These are phyloP conservation scores for Candida peoriensis DNA, from an alignment of 805 yeast species.

Conservation along the genomic window DNA sequence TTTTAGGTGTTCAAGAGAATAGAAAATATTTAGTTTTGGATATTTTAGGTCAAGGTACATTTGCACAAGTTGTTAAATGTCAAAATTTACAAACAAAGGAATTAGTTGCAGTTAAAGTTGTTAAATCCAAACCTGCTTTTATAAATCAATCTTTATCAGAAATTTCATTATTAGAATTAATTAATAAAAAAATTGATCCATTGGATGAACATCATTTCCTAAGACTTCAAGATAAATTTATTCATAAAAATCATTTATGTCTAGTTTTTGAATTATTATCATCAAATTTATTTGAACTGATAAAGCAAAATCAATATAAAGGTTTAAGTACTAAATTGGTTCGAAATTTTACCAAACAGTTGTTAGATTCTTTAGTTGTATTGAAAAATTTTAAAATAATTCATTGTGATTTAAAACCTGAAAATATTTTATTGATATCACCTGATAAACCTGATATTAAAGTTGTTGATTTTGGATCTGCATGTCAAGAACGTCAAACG, in stretches of 20 bases:
- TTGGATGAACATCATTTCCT: constrained; percentile 69
- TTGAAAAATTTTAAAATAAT: constrained; percentile 80
- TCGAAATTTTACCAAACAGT: constrained; percentile 70
- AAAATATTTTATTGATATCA: constrained; percentile 75
- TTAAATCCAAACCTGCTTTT: constrained; percentile 87
- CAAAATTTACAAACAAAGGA: constrained; percentile 64
- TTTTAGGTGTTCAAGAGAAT: constrained; percentile 81
- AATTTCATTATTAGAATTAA: constrained; percentile 76
- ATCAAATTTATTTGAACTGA: constrained; percentile 82
- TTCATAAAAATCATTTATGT: constrained; percentile 90
- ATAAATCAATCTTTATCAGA: constrained; percentile 90
- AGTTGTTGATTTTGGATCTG: constrained; percentile 93
- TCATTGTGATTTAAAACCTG: constrained; percentile 97
- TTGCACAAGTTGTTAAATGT: constrained; percentile 97
- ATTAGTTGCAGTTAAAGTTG: constrained; percentile 89
- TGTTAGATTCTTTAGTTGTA: constrained; percentile 74
- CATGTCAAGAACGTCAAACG: constrained; percentile 88
- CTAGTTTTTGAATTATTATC: constrained; percentile 87
- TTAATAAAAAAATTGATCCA: constrained; percentile 70
- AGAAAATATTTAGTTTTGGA: constrained; percentile 86
- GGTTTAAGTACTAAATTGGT: constrained; percentile 82
- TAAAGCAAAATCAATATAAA: constrained; percentile 89
- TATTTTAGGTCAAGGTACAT: constrained; percentile 92
- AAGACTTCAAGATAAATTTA: constrained; percentile 77
- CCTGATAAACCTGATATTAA: constrained; percentile 70